Evolutionary conservation across 495 filamentous ascomycete genomes (phyloP), one percentile per base, ranked within the genome.

Genomic region (Hypoxylon fragiforme): DNA sequence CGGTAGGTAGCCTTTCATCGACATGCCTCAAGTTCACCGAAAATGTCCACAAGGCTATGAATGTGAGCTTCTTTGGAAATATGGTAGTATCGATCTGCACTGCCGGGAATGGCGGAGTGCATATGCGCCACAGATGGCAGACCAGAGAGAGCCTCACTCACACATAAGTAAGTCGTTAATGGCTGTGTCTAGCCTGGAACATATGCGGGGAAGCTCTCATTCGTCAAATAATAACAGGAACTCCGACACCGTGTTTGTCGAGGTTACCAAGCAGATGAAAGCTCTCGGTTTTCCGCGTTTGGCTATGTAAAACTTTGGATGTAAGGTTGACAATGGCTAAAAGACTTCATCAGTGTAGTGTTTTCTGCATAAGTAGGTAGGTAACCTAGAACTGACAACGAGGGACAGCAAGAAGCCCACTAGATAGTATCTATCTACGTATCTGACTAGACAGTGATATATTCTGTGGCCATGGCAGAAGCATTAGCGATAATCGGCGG

Each of bases 121-220:
- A 45, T 45, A 36, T 28, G 37, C 46, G 32, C n/a, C 22, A 35
- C 3, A 31, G 34, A 41, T 21, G 40, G 45, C 45, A 38, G 44
- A 39, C 28, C 37, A 15, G 37, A 54, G 45, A 53, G 45, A n/a
- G n/a, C n/a, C n/a, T n/a, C n/a, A n/a, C n/a, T n/a, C n/a, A n/a
- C n/a, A n/a, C n/a, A n/a, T n/a, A n/a, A n/a, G n/a, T n/a, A n/a
- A n/a, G n/a, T n/a, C n/a, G n/a, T n/a, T n/a, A n/a, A n/a, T n/a
- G n/a, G n/a, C n/a, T n/a, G n/a, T n/a, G n/a, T n/a, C 40, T 42
- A 46, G 45, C 40, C 40, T 24, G 40, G 40, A 34, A 32, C 16
- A 36, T 16, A 44, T 60, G 57, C 50, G 57, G 57, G 50, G 57
- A 35, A 46, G 44, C 31, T 39, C 39, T 48, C 50, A 45, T 50